phyloP scores from a whole-genome alignment of 257 asterid genomes.

The Fraxinus americana region DNA sequence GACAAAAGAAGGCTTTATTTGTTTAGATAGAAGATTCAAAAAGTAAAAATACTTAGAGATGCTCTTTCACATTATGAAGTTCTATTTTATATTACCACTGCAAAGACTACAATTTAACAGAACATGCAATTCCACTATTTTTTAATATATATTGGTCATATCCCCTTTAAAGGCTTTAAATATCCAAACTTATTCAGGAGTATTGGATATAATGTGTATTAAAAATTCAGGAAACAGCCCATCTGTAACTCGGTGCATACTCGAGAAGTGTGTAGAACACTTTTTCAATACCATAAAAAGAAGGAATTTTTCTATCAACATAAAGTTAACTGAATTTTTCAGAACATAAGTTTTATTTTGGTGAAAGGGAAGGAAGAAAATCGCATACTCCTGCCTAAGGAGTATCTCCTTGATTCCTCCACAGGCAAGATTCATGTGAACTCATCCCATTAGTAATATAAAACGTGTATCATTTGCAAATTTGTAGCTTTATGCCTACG shows the following conservation, averaged over 20 bases:
- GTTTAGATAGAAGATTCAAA: neutral
- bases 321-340: neutral
- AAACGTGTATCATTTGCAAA: constrained; percentile 4
- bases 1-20: neutral
- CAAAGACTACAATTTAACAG: neutral
- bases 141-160: neutral
- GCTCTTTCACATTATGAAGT: neutral
- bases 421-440: neutral
- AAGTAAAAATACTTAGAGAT: neutral
- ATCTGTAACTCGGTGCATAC: neutral
- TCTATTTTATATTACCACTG: neutral
- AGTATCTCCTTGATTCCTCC: neutral
- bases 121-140: neutral
- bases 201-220: constrained; percentile 9
- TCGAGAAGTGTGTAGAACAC: neutral
- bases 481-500: neutral
- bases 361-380: neutral
- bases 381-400: neutral
- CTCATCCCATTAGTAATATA: neutral
- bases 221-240: neutral
- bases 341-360: neutral
- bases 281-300: neutral
- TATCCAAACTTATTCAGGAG: neutral
- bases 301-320: neutral
- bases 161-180: neutral